Evolutionary conservation across 2,329 filamentous ascomycete genomes (phyloP), one percentile per base, ranked within the genome.

Genomic region (Berkeleyomyces basicola): DNA sequence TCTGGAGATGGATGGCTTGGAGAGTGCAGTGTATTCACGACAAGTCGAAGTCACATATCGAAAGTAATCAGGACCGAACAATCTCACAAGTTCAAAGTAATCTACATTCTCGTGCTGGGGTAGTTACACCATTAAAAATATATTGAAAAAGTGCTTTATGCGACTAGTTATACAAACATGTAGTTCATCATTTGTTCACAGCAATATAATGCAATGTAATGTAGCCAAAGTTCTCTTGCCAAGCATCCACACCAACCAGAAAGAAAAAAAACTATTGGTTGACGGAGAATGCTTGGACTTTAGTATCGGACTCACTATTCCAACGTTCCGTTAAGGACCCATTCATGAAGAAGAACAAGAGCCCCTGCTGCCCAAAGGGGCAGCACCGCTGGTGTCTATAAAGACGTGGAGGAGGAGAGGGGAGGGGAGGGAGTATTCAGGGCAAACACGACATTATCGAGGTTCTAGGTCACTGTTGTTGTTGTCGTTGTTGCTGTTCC

Each of bases 321-420:
- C 83, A 85, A 84, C 82, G 83, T 80, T 86, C 83, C 83, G 82
- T 86, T 85, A 83, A 81, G 81, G 78, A 76, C 77, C 76, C 72
- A 76, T 78, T 77, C 78, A 82, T 76, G 76, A 74, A 74, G 79
- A 77, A 75, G 64, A 65, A 65, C 74, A 74, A 78, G 61, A 63
- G 79, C 75, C 77, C 83, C 78, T 82, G 83, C 82, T 79, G 77
- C 77, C 79, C 77, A 78, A 77, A 61, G 61, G 43, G 80, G 79
- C 78, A 83, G 82, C 82, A 84, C 81, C 82, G 81, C 75, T 84
- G 83, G 83, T 74, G 71, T 66, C 64, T 46, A 62, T n/a, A 61
- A 33, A 47, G 31, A 58, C 31, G 58, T 14, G n/a, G 53, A 42
- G 31, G 36, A 57, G 42, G 10, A 39, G 9, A 59, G 23, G 43